Percentiles rank a stretch among this genome's conserved stretches.
Conservation (phyloP, 1,139 yeast species). For the Candida pseudoviswanathii region DNA sequence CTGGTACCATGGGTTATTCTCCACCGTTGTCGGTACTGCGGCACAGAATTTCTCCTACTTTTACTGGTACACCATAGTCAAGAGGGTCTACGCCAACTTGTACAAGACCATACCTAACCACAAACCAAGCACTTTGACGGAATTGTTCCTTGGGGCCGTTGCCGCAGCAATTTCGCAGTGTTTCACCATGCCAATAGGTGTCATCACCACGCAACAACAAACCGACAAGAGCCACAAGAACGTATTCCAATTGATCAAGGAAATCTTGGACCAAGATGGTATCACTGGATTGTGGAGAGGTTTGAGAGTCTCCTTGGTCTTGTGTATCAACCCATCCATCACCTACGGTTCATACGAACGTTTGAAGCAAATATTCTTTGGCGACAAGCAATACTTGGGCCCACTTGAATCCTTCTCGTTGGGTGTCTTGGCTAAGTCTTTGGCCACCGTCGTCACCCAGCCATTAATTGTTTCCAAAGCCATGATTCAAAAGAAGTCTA, state of each 20-base stretch:
- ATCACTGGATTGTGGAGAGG: conserved; percentile 82
- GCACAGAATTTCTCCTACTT: conserved; percentile 83
- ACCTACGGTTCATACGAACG: conserved; percentile 85
- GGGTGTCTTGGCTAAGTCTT: conserved; percentile 78
- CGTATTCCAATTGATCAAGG: conserved; percentile 51
- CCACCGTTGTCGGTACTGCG: conserved; percentile 73
- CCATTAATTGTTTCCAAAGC: conserved; percentile 85
- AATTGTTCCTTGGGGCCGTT: conserved; percentile 75
- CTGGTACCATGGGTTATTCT: conserved; percentile 72
- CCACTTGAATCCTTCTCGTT: conserved; percentile 71
- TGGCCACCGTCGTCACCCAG: conserved; percentile 81
- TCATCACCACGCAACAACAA: conserved; percentile 84
- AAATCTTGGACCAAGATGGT: conserved; percentile 69
- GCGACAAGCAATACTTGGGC: conserved; percentile 47
- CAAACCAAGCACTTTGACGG: conserved; percentile 62
- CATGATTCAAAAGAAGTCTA: conserved; percentile 61
- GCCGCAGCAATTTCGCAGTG: conserved; percentile 87
- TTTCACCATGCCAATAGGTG: conserved; percentile 82
- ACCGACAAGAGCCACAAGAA: conserved; percentile 50
- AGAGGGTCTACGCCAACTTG: conserved; percentile 55
- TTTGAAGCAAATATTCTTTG: conserved; percentile 57
- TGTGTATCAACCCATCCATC: conserved; percentile 83
- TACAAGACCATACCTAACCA: conserved; percentile 41
- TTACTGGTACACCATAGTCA: conserved; percentile 81
- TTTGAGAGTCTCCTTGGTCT: conserved; percentile 74